Base-by-base conservation (phyloP, 345 rosid species). In the Eucalyptus guilfoylei region DNA sequence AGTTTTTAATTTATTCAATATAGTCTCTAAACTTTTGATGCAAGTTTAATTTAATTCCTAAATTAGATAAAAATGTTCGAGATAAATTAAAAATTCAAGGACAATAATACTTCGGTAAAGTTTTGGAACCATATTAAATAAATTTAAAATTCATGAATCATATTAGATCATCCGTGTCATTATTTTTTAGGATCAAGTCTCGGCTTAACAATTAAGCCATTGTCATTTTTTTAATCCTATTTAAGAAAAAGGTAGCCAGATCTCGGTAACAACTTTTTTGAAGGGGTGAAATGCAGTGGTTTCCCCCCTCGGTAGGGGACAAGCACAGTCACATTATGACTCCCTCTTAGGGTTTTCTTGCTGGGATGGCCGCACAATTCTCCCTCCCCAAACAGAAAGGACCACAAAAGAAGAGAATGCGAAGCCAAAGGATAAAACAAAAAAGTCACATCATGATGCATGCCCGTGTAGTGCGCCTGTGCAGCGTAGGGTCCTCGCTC, bases 1-100 rank as follows among this genome's bases (percentile, higher is more conserved):
- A 55, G 3, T 26, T 2, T 55, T 55, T 23, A 55, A 55, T 55
- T 55, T 55, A 2, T 55, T 55, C 3, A 24, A 11, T 23, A 23
- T 9, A 2, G 4, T 55, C 3, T 1, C 3, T 52, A 4, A 52
- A 52, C 0, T 21, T 52, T 52, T 52, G 0, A 52, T 55, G 30
- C 62, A 55, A 10, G 8, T 55, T 55, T 26, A 55, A 55, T 24
- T 55, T 23, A 55, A 11, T 55, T 28, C 6, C 0, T 55, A 52
- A 52, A 52, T 21, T 52, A 21, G 4, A 52, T 8, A 5, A 52
- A 52, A 52, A 52, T 52, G 58, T 21, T 21, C 26, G 21, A 52
- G 13, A 55, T 5, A 55, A 55, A 10, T 55, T 55, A 55, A 55
- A 55, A 55, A 23, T 55, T 55, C 13, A 23, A 55, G 14, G 30